Base-by-base conservation (phyloP, 805 yeast genomes). In the Lipomyces chichibuensis region DNA sequence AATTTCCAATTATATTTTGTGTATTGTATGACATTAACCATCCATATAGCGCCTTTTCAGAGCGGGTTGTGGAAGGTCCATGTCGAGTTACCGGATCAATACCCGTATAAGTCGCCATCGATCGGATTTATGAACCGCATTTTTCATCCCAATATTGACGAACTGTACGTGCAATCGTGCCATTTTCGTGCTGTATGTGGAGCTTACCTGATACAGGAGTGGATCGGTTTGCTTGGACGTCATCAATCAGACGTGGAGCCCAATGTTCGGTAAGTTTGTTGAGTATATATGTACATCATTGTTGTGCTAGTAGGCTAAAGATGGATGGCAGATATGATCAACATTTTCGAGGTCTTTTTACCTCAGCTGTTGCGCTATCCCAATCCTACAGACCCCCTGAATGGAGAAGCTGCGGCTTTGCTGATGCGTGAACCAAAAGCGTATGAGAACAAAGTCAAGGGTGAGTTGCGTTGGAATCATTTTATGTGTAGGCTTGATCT, bases 201-300 rank as follows among this genome's bases (percentile, higher is more conserved):
- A 46, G 35, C 37, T 33, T 46, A 32, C 49, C 32, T n/a, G 27
- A 5, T 3, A 20, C 32, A 71, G 73, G 62, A 74, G 87, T 17
- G 99, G 99, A 0, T 87, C 96, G 0, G 97, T 94, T 6, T 94
- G 99, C 78, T 85, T 94, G 60, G 98, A 94, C 77, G 98, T 95
- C 20, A 93, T 94, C 70, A 94, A 94, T 77, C 97, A 94, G 76
- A 92, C 98, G 0, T 94, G 99, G 99, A 90, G 96, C 54, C 98
- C 99, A 1, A 90, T 94, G 92, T 94, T 92, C 81, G 98, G 73
- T 73, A 69, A n/a, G 71, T 57, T 25, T 23, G 7, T n/a, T 3
- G 23, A 9, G 13, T 32, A 11, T 23, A 43, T 14, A 13, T 17
- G 32, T 29, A 23, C 17, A 20, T 13, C 9, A 11, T 0, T 23